Base-by-base conservation (phyloP, 2,329 filamentous ascomycete species). In the Beauveria medogensis region DNA sequence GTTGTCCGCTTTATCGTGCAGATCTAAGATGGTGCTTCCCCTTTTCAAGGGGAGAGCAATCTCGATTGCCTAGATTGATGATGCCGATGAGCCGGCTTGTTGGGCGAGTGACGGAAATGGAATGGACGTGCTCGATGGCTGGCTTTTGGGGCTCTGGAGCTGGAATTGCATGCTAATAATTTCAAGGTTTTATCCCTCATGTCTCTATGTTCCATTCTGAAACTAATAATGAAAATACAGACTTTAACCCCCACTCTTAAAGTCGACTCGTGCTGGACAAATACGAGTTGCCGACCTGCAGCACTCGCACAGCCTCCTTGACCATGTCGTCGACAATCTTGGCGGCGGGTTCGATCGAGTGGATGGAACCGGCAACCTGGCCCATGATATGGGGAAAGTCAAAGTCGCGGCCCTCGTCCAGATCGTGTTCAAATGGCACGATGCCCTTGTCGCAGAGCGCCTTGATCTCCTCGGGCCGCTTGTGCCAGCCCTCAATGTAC, bases 301-400 rank as follows among this genome's bases (percentile, higher is more conserved):
- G 70, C 79, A 88, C 84, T 1, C 82, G 80, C 9, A 86, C 85
- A 1, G 90, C 91, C 72, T 92, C 87, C 22, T 77, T 75, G 10
- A 96, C 90, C 91, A 97, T 97, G 66, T 95, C 91, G 63, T 86
- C 82, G n/a, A 97, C 86, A 76, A 97, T 96, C 65, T 87, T 82
- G 52, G 78, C 82, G 0, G 93, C 93, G 0, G 92, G 91, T 78
- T 94, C 86, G 63, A 97, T 84, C 66, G 87, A 85, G 40, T 77
- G 74, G 61, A 97, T 90, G 1, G 87, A 82, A 2, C 89, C 92
- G 1, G 91, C 90, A 9, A 97, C 92, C 77, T 96, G 91, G 1
- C 93, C 93, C 93, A 97, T 97, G 69, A 97, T 72, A 74, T 93
- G 92, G 14, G 93, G 93, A 60, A 89, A 78, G 69, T 97, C 93